Percentiles rank a stretch among this genome's conserved stretches.
Conservation (phyloP, 805 yeast genomes). For the Barnettozyma sucrosica region DNA sequence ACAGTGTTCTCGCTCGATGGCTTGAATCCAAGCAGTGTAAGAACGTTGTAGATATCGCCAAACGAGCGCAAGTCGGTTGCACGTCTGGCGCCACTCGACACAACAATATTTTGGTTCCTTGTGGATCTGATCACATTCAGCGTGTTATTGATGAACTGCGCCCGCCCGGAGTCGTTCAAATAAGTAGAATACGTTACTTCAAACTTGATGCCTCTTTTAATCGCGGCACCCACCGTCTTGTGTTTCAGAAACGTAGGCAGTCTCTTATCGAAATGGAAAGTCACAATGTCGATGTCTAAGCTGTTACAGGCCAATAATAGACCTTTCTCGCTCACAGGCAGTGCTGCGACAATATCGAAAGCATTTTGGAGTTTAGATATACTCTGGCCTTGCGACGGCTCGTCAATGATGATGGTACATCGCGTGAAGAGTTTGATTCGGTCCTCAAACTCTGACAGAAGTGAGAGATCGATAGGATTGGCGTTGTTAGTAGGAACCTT, state of each 20-base stretch:
- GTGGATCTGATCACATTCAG: conserved; percentile 75
- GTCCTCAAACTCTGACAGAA: conserved; percentile 20
- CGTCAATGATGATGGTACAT: conserved; percentile 70
- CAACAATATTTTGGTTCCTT: conserved; percentile 70
- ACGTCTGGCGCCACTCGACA: conserved; percentile 66
- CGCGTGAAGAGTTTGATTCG: conserved; percentile 56
- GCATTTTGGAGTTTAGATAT: conserved; percentile 34
- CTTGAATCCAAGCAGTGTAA: conserved; percentile 67
- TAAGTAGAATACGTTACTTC: conserved; percentile 68
- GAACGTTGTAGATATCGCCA: conserved; percentile 60
- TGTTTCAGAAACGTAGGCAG: conserved; percentile 77
- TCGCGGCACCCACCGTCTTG: conserved; percentile 77
- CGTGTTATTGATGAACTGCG: conserved; percentile 64
- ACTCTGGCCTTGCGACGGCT: conserved; percentile 69
- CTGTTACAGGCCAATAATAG: conserved; percentile 67
- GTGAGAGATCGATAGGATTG: conserved; percentile 38
- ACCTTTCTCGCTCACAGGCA: conserved; percentile 76
- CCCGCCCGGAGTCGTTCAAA: conserved; percentile 41
- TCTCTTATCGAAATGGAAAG: conserved; percentile 59
- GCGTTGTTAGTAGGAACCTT: conserved; percentile 39
- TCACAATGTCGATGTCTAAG: conserved; percentile 75
- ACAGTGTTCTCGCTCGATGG: conserved; percentile 49
- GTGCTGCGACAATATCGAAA: conserved; percentile 78
- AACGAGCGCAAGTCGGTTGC: conserved; percentile 59
- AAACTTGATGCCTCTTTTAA: conserved; percentile 74